A percentile compares a stretch with the other conserved stretches of the same genome.
These are phyloP conservation scores for Medicago ruthenica DNA, from an alignment of 306 rosid genomes.

Conservation along the genomic window DNA sequence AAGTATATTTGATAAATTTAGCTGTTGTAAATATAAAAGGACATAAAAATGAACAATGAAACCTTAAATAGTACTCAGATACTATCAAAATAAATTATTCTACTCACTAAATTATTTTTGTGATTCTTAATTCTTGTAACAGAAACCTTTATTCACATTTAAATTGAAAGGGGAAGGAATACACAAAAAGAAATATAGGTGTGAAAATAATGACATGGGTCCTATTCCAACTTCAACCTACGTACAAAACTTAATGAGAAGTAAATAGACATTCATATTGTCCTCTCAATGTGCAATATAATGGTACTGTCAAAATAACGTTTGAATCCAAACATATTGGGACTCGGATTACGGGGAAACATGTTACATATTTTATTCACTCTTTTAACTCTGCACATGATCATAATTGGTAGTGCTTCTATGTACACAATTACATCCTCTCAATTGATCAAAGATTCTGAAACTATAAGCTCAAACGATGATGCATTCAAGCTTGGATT, in stretches of 20 bases:
- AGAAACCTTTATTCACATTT: too few species aligned
- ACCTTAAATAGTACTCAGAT: too few species aligned
- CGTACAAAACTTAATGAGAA: not conserved
- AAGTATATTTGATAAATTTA: too few species aligned
- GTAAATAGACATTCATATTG: not conserved
- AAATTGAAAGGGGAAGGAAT: too few species aligned
- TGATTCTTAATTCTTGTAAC: too few species aligned
- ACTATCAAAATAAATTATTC: too few species aligned
- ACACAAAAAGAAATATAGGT: too few species aligned
- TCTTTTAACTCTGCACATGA: not conserved
- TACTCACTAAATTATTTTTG: too few species aligned
- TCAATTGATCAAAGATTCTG: not conserved
- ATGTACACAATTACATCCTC: not conserved
- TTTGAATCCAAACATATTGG: not conserved
- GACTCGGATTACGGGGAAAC: not conserved
- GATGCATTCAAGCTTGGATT: constrained; percentile 49
- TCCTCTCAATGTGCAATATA: not conserved
- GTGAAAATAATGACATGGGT: too few species aligned
- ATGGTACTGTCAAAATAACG: not conserved
- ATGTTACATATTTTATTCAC: not conserved
- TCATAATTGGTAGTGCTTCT: not conserved
- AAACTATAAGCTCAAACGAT: constrained; percentile 17
- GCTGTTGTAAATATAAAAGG: too few species aligned
- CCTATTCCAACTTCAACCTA: not conserved
- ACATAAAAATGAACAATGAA: too few species aligned